Evolutionary conservation across 2,329 filamentous ascomycete species (phyloP), one percentile per base, ranked within the genome.

Genomic region (Sclerotinia nivalis): DNA sequence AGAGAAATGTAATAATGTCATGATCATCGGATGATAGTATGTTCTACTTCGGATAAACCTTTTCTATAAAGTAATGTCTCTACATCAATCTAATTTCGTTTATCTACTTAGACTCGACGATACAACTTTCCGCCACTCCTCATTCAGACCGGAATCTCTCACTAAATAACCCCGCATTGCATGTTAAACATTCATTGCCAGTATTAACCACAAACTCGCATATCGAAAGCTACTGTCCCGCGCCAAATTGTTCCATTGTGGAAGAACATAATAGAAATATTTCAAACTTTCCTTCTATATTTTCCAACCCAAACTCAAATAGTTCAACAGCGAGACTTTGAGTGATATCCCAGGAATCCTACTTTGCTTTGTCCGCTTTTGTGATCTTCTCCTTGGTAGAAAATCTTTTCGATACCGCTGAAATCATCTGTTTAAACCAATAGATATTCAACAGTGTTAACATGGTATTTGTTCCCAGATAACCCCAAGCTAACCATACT

Each of bases 351-450:
- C 15, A 22, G 13, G 6, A 45, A 47, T 13, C 7, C 25, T 61
- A 61, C 25, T 15, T 43, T 15, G 28, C 7, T 20, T 61, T 47
- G 3, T 22, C n/a, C 15, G 28, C 28, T 31, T 6, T 10, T 34
- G 25, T 13, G 9, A 3, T 12, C 5, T 31, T 61, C 28, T 31
- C 40, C 5, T 49, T 34, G 9, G 49, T n/a, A 2, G 62, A 25
- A 43, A 75, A 77, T 20, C 74, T 69, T 69, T 75, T 77, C 59
- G 60, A 73, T 4, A 76, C 73, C 1, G 75, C 73, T 3, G 71
- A 70, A 61, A 76, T 88, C 92, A 95, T 95, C 85, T 92, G 93
- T 77, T 88, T 84, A 78, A 94, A 94, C 92, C 92, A 95, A 80
- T 89, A 91, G 74, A 91, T 87, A 80, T 95, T 95, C 69, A 95